A percentile compares a stretch with the other conserved stretches of the same genome.
These are phyloP conservation scores for Leishmania guyanensis DNA, from an alignment of 208 protist species.

Conservation along the genomic window DNA sequence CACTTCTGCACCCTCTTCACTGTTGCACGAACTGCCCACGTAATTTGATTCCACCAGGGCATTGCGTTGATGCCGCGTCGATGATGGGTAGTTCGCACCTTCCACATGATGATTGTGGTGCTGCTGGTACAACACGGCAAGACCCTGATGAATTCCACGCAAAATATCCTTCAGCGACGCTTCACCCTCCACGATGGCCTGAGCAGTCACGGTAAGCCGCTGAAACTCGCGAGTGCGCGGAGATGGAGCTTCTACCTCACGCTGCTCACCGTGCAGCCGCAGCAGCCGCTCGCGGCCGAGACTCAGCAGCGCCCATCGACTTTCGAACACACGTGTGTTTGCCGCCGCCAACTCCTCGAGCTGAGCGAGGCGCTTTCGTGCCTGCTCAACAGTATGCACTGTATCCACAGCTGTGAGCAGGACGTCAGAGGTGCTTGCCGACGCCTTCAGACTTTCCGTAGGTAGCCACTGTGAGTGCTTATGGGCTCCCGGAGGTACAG, in stretches of 20 bases:
- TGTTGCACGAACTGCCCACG: neutral
- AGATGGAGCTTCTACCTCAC: neutral
- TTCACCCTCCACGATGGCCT: conserved; percentile 31
- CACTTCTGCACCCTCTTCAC: neutral
- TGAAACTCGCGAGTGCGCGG: conserved; percentile 9
- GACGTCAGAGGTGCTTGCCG: neutral
- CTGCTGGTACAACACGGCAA: conserved; percentile 1
- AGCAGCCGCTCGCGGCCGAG: conserved; percentile 19
- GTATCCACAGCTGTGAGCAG: neutral
- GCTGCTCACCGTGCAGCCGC: conserved; percentile 2
- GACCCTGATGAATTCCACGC: neutral
- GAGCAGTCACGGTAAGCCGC: neutral
- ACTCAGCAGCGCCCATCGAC: conserved; percentile 15
- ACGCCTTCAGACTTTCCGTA: neutral
- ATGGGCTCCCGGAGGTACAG: neutral
- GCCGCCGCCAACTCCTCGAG: conserved; percentile 17
- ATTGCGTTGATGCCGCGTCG: neutral
- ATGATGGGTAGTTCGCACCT: neutral
- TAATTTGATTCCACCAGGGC: neutral
- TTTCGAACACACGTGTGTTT: conserved; percentile 27
- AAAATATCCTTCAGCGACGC: conserved; percentile 13
- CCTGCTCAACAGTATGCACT: conserved; percentile 13
- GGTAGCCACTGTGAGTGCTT: neutral
- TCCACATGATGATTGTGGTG: neutral
- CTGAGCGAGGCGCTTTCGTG: conserved; percentile 22